Base-by-base conservation (phyloP, 495 filamentous ascomycete genomes). In the Clohesyomyces aquaticus region DNA sequence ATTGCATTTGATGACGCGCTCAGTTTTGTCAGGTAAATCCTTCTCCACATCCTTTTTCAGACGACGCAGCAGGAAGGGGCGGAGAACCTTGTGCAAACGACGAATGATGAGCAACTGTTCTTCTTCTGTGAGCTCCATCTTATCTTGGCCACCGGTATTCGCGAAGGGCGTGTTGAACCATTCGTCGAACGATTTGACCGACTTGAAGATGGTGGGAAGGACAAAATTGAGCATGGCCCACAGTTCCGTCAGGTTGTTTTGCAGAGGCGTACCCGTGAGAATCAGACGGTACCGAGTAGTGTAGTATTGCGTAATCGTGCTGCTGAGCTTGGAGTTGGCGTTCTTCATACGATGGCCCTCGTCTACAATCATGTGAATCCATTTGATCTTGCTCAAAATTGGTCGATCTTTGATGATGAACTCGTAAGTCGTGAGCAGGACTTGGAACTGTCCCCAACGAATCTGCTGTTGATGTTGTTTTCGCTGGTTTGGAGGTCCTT, bases 321-420 rank as follows among this genome's bases (percentile, higher is more conserved):
- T 91, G 77, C 91, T 96, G 68, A 98, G 82, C 77, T 98, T 98
- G 16, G 94, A 98, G 64, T 91, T 87, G n/a, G 90, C 80, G 76
- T 98, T 98, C 84, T 98, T 98, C 94, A 98, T 98, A 71, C 94
- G 92, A 77, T 98, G 94, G 76, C 94, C 94, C 80, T 98, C 94
- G 68, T 98, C 94, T 56, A 98, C 96, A 66, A 98, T 96, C 94
- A 98, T 98, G 77, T 98, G 95, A 54, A 94, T 88, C 94, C 94
- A 98, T 75, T 96, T 96, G 73, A 98, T 89, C 80, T 97, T 98
- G 78, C 88, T 91, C 28, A 98, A 80, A 53, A 98, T 80, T 1
- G 93, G 93, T 23, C 93, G 88, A 71, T 98, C 94, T 79, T 97
- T 98, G 80, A 98, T 98, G 75, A 98, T 96, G 80, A 96, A 98